Percentiles rank a stretch among this genome's conserved stretches.
These are phyloP conservation scores for Monocercomonoides exilis DNA, from an alignment of 78 protist species.

Conservation along the genomic window DNA sequence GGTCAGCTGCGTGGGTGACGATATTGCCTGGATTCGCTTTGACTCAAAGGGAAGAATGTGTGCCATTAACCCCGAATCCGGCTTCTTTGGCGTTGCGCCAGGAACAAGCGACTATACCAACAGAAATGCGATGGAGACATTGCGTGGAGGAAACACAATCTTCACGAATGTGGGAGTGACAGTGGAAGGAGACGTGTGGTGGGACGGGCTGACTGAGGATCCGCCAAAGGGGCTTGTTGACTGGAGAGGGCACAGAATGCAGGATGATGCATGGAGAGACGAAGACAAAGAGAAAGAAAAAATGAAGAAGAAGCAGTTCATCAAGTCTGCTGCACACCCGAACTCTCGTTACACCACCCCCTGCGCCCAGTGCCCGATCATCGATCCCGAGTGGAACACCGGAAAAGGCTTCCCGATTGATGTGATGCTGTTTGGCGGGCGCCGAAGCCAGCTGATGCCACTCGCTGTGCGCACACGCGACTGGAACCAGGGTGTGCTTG, in stretches of 20 bases:
- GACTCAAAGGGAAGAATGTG: conserved; percentile 51
- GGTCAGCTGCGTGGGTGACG: conserved; percentile 75
- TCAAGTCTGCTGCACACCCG: conserved; percentile 65
- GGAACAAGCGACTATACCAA: conserved; percentile 67
- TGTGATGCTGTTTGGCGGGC: conserved; percentile 82
- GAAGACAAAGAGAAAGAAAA: neutral
- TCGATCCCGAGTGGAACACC: conserved; percentile 55
- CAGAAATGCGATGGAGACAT: conserved; percentile 57
- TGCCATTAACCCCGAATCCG: conserved; percentile 83
- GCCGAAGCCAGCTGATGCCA: conserved; percentile 61
- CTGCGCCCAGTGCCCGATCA: conserved; percentile 62
- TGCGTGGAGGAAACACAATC: conserved; percentile 45
- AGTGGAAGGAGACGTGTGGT: conserved; percentile 74
- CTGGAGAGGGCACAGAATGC: conserved; percentile 47
- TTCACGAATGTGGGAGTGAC: conserved; percentile 79
- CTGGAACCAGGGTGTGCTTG: conserved; percentile 83
- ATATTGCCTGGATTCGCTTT: conserved; percentile 72
- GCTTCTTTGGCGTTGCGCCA: conserved; percentile 89
- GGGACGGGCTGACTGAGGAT: conserved; percentile 66
- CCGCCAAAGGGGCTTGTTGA: conserved; percentile 40
- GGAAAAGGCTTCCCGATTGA: conserved; percentile 76
- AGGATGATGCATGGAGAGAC: neutral
- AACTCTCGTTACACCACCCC: conserved; percentile 78
- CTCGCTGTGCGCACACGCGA: conserved; percentile 44
- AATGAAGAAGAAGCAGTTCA: neutral